Conservation (phyloP, 805 yeast genomes). For the Zygosaccharomyces rouxii region DNA sequence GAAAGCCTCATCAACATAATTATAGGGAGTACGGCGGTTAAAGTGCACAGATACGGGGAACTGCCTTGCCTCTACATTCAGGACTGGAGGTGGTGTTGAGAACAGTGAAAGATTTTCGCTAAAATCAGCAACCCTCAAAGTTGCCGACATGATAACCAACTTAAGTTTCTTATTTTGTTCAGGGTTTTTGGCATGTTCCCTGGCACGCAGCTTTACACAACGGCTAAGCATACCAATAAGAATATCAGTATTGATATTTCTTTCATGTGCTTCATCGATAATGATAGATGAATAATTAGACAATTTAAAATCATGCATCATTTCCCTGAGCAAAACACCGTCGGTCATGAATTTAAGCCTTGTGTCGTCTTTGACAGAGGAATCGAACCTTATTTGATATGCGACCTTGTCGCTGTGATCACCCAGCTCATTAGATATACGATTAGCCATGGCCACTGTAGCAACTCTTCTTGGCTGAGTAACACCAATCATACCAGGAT, state of each 20-base stretch:
- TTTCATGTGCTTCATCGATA: conserved; percentile 97
- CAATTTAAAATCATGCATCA: conserved; percentile 81
- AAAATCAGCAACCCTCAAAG: conserved; percentile 88
- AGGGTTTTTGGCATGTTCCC: conserved; percentile 47
- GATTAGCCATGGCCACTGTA: conserved; percentile 83
- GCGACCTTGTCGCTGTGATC: conserved; percentile 67
- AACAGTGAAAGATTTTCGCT: conserved; percentile 75
- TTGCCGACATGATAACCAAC: conserved; percentile 93
- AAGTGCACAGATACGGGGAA: conserved; percentile 91
- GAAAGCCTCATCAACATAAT: conserved; percentile 84
- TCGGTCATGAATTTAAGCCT: conserved; percentile 88
- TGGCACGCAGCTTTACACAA: conserved; percentile 65
- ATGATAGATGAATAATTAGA: conserved; percentile 79
- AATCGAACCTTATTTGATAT: conserved; percentile 78
- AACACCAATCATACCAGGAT: conserved; percentile 92
- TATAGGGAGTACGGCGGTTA: conserved; percentile 68
- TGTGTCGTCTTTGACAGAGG: conserved; percentile 58
- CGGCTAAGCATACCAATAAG: conserved; percentile 92
- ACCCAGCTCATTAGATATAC: conserved; percentile 75
- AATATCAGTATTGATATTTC: conserved; percentile 94
- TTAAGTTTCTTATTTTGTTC: conserved; percentile 57
- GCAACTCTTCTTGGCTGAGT: conserved; percentile 97
- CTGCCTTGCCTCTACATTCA: conserved; percentile 89
- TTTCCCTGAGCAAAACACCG: conserved; percentile 88
- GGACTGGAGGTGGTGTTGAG: conserved; percentile 71